These are phyloP conservation scores for Triangularia verruculosa DNA, from an alignment of 2,329 filamentous ascomycete genomes.

Conservation along the genomic window DNA sequence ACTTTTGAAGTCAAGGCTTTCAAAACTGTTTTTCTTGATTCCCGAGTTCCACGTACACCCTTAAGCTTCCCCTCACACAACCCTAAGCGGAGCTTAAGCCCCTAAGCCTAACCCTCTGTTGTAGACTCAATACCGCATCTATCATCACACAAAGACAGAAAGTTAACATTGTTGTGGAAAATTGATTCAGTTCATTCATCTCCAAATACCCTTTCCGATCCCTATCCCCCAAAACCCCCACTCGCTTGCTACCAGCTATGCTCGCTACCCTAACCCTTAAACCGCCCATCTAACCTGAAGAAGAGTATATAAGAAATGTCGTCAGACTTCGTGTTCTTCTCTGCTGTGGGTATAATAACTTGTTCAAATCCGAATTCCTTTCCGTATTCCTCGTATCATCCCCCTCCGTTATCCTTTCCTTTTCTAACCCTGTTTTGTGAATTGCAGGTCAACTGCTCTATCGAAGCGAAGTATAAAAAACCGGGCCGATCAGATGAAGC, in stretches of 20 bases:
- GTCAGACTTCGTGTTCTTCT: conserved; percentile 16
- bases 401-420: not conserved
- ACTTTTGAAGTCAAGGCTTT: not conserved
- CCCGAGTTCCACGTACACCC: not conserved
- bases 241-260: not conserved
- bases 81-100: not conserved
- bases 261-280: not conserved
- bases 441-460: not conserved
- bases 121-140: not conserved
- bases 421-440: not conserved
- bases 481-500: conserved; percentile 23
- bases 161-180: not conserved
- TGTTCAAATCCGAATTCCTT: not conserved
- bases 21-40: not conserved
- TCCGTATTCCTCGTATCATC: not conserved
- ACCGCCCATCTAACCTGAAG: not conserved
- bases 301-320: conserved; percentile 9
- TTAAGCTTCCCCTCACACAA: not conserved
- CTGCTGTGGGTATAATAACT: conserved; percentile 17
- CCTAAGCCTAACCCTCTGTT: not conserved
- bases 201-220: not conserved
- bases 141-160: not conserved
- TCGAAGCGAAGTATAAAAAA: not conserved
- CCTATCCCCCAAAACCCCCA: not conserved
- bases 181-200: not conserved